A percentile compares a stretch with the other conserved stretches of the same genome.
These are phyloP conservation scores for Ogataea populi-albae DNA, from an alignment of 805 yeast species.

Conservation along the genomic window DNA sequence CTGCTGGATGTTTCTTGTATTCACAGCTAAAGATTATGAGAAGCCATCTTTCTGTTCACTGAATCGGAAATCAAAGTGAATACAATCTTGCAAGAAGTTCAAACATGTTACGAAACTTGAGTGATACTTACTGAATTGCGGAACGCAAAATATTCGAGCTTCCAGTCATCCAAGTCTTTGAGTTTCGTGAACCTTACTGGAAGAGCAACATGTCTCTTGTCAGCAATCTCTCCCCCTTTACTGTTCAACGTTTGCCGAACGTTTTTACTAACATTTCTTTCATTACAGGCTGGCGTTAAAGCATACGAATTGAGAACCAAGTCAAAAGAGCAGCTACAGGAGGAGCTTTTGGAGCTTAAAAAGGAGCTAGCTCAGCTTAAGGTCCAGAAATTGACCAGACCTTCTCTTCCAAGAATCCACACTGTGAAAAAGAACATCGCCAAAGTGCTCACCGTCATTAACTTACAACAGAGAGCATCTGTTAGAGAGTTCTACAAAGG, in stretches of 20 bases:
- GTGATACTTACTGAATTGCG: too few relatives aligned
- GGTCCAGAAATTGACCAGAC: constrained; percentile 91
- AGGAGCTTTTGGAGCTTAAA: constrained; percentile 92
- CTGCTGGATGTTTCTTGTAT: too few relatives aligned
- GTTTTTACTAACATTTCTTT: constrained; percentile 3
- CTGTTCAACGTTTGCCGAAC: constrained; percentile 11
- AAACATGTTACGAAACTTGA: too few relatives aligned
- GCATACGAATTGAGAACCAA: constrained; percentile 95
- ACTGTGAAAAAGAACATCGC: constrained; percentile 98
- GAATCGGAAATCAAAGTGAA: too few relatives aligned
- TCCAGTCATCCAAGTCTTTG: too few relatives aligned
- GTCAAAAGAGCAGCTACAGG: constrained; percentile 94
- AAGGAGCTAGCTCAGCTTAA: constrained; percentile 93
- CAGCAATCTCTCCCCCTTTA: too few relatives aligned
- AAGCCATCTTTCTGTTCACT: too few relatives aligned
- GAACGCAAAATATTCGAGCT: too few relatives aligned
- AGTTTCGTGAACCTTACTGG: too few relatives aligned
- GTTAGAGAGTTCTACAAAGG: constrained; percentile 94
- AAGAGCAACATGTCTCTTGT: too few relatives aligned
- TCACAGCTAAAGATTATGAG: too few relatives aligned
- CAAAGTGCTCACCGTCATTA: constrained; percentile 94
- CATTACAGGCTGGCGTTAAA: constrained; percentile 75
- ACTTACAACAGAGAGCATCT: constrained; percentile 92
- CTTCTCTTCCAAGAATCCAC: constrained; percentile 93
- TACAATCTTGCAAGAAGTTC: too few relatives aligned